phyloP scores from a whole-genome alignment of 345 rosid genomes.

The Cardamine resedifolia region DNA sequence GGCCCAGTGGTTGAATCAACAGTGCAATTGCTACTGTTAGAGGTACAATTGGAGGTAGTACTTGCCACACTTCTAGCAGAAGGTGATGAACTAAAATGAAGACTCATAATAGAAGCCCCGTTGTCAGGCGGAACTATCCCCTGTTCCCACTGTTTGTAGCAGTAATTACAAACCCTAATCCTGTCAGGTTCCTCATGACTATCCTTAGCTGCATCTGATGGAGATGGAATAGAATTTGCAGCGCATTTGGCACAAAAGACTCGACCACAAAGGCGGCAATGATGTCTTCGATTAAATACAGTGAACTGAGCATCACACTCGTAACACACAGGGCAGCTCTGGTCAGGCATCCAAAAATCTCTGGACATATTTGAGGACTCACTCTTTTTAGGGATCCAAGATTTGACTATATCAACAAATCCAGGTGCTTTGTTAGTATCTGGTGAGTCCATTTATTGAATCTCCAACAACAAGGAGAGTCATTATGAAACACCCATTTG shows the following conservation, averaged over 20 bases:
- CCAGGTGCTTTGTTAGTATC: slow-evolving; percentile 69
- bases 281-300: slow-evolving; percentile 84
- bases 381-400: slow-evolving; percentile 76
- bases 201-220: slow-evolving; percentile 54
- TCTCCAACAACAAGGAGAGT: slow-evolving; percentile 52
- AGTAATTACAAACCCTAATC: slow-evolving; percentile 85
- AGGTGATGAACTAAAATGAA: slow-evolving; percentile 67
- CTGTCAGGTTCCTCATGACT: slow-evolving; percentile 64
- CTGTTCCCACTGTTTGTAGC: slow-evolving; percentile 80
- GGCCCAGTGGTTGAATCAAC: slow-evolving; percentile 66
- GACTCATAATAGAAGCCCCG: slow-evolving; percentile 48
- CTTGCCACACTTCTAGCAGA: slow-evolving; percentile 74
- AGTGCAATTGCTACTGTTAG: slow-evolving; percentile 64
- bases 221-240: slow-evolving; percentile 62
- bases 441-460: slow-evolving; percentile 77
- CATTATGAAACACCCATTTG: slow-evolving; percentile 68
- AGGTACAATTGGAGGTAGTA: slow-evolving; percentile 65
- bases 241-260: slow-evolving; percentile 93
- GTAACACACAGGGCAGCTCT: slow-evolving; percentile 91
- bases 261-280: slow-evolving; percentile 91
- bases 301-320: slow-evolving; percentile 96
- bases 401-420: slow-evolving; percentile 65
- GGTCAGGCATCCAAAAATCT: slow-evolving; percentile 99
- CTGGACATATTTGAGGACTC: slow-evolving; percentile 68
- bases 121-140: slow-evolving; percentile 53